These are phyloP conservation scores for Aspergillus clavatus DNA, from an alignment of 2,329 filamentous ascomycete genomes.

Conservation along the genomic window DNA sequence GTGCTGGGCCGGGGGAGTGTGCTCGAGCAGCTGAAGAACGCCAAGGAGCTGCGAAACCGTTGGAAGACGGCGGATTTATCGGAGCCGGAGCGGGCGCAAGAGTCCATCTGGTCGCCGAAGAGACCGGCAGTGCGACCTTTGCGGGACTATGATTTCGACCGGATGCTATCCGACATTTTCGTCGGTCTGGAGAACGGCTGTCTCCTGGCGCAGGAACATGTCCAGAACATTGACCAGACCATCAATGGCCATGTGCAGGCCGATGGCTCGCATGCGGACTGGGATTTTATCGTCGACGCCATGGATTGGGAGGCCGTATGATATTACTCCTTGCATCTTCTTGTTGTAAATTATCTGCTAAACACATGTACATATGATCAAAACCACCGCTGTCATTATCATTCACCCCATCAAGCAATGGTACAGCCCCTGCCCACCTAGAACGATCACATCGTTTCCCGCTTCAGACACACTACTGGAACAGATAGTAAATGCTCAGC, in stretches of 20 bases:
- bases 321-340: background rate
- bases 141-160: conserved; percentile 57
- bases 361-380: background rate
- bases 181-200: conserved; percentile 57
- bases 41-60: conserved; percentile 66
- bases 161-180: conserved; percentile 56
- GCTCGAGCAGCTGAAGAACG: conserved; percentile 55
- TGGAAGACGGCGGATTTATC: conserved; percentile 64
- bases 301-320: conserved; percentile 54
- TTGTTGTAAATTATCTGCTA: background rate
- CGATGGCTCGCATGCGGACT: conserved; percentile 42
- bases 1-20: conserved; percentile 55
- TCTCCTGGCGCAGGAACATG: conserved; percentile 46
- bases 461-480: background rate
- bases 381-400: no score
- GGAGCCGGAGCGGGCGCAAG: conserved; percentile 19
- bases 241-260: conserved; percentile 8
- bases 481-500: conserved; percentile 16
- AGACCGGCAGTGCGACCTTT: conserved; percentile 37
- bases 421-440: no score
- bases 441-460: no score
- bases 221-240: conserved; percentile 28
- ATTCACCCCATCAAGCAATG: no score
- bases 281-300: conserved; percentile 56
- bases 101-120: conserved; percentile 20